These are phyloP conservation scores for Galerina sulciceps DNA, from an alignment of 768 basidiomycete species.

Conservation along the genomic window DNA sequence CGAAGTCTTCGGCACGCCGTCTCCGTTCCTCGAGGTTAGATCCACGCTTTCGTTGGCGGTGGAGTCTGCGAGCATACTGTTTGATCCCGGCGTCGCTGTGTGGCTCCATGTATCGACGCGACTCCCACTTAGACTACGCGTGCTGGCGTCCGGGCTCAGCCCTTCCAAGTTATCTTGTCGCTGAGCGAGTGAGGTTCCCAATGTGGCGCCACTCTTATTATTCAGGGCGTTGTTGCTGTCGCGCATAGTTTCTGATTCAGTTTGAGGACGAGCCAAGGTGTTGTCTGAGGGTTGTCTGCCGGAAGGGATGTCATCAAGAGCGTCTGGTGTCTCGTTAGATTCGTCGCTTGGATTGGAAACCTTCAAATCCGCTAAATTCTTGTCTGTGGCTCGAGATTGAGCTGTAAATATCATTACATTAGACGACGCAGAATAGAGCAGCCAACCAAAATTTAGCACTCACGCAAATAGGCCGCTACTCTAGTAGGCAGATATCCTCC, in stretches of 20 bases:
- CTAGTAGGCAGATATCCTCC: neutral
- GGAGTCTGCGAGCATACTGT: too few species aligned
- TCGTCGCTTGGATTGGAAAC: neutral
- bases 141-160: constrained; percentile 13
- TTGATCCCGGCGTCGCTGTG: neutral
- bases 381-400: neutral
- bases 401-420: neutral
- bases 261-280: neutral
- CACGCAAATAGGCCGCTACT: neutral
- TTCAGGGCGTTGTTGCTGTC: neutral
- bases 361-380: neutral
- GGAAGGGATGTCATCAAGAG: neutral
- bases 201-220: too few species aligned
- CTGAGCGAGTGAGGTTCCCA: neutral
- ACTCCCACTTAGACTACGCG: constrained; percentile 13
- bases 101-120: neutral
- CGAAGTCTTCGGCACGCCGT: neutral
- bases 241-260: neutral
- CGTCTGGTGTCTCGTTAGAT: neutral
- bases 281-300: neutral
- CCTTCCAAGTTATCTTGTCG: neutral
- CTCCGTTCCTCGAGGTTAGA: neutral
- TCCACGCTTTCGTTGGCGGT: neutral
- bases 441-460: neutral
- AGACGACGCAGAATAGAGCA: neutral